Conservation (phyloP, 768 basidiomycete genomes). For the Podaxis pistillaris region DNA sequence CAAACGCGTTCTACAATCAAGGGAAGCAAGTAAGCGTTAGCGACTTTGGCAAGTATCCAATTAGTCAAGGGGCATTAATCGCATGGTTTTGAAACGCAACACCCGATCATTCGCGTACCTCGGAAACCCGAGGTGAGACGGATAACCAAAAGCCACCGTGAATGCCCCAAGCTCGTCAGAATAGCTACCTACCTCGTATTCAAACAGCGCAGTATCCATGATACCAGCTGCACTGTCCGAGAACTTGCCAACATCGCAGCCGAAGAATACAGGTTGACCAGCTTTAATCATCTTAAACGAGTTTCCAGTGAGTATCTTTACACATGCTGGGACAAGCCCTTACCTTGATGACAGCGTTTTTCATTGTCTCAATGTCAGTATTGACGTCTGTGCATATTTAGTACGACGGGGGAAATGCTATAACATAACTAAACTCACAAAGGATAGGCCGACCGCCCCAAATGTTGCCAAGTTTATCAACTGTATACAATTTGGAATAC, state of each 20-base stretch:
- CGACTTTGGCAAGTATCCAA: not conserved
- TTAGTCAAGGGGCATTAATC: not conserved
- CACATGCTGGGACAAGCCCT: slow-evolving; percentile 17
- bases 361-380: slow-evolving; percentile 79
- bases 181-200: slow-evolving; percentile 61
- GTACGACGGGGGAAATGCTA: not conserved
- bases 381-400: slow-evolving; percentile 70
- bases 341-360: slow-evolving; percentile 75
- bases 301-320: not conserved
- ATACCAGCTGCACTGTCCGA: slow-evolving; percentile 70
- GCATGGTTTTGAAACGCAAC: not conserved
- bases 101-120: not conserved
- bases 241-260: slow-evolving; percentile 92
- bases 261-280: slow-evolving; percentile 91
- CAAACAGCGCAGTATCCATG: slow-evolving; percentile 83
- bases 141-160: not conserved
- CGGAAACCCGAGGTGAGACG: too few relatives aligned
- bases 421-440: slow-evolving; percentile 49
- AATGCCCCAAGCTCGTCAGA: not conserved
- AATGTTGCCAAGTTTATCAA: slow-evolving; percentile 90
- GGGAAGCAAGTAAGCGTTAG: not conserved
- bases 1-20: slow-evolving; percentile 65
- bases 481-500: slow-evolving; percentile 83
- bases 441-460: slow-evolving; percentile 84
- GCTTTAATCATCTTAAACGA: slow-evolving; percentile 67